These are phyloP conservation scores for Hyphodiscus hymeniophilus DNA, from an alignment of 495 filamentous ascomycete genomes.

Conservation along the genomic window DNA sequence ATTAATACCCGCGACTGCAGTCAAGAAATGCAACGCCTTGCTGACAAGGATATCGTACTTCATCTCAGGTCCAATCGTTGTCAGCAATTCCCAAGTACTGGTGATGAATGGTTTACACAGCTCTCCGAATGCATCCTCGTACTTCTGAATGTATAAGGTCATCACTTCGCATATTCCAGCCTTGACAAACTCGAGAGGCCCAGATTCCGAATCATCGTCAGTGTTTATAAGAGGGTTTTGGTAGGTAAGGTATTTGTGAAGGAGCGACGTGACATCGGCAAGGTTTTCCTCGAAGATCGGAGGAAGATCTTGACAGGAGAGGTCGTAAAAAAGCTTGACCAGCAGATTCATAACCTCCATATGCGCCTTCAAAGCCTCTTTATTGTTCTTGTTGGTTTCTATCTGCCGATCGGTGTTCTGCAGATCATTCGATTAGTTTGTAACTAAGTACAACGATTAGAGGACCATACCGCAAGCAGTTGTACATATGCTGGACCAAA, in stretches of 20 bases:
- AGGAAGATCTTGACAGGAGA: conserved; percentile 92
- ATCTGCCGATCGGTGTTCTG: conserved; percentile 74
- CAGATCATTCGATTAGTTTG: conserved; percentile 14
- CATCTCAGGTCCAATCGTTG: conserved; percentile 72
- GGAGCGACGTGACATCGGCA: conserved; percentile 57
- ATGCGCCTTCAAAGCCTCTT: conserved; percentile 58
- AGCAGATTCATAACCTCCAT: conserved; percentile 79
- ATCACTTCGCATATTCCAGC: conserved; percentile 87
- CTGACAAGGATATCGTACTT: conserved; percentile 96
- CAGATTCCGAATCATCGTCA: conserved; percentile 79
- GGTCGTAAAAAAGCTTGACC: conserved; percentile 87
- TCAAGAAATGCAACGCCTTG: conserved; percentile 88
- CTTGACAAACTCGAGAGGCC: conserved; percentile 74
- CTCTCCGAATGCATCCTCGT: conserved; percentile 79
- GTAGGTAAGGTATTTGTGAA: conserved; percentile 91
- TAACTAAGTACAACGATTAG: background rate
- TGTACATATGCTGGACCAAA: conserved; percentile 77
- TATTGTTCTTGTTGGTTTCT: conserved; percentile 64
- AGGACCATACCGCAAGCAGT: conserved; percentile 55
- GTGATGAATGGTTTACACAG: conserved; percentile 75
- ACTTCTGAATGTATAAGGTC: conserved; percentile 83
- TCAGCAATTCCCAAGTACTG: conserved; percentile 85
- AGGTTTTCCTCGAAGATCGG: conserved; percentile 79
- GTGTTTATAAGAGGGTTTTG: conserved; percentile 73
- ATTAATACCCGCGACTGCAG: conserved; percentile 67